Conservation (phyloP, 352 stramenopile genomes). For the Phytophthora capsici region DNA sequence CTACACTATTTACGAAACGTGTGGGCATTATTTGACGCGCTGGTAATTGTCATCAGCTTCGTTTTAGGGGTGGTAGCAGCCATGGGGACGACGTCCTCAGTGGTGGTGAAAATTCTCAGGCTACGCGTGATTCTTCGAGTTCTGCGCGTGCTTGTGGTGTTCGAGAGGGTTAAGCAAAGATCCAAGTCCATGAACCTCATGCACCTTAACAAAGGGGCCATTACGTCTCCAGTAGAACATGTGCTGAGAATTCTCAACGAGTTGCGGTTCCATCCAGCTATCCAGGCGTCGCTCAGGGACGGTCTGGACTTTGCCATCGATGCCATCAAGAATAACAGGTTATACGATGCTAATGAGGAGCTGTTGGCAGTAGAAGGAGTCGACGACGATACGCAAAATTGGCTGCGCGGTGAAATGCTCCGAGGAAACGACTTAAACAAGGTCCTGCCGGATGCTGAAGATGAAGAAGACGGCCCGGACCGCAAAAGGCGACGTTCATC, state of each 20-base stretch:
- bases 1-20: constrained; percentile 65
- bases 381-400: constrained; percentile 86
- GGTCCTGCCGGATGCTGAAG: constrained; percentile 53
- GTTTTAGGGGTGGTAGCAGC: constrained; percentile 73
- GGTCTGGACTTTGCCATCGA: constrained; percentile 87
- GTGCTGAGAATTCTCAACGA: constrained; percentile 80
- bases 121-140: constrained; percentile 82
- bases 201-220: constrained; percentile 61
- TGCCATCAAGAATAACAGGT: constrained; percentile 85
- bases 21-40: constrained; percentile 82
- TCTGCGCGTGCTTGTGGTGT: constrained; percentile 84
- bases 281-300: constrained; percentile 54
- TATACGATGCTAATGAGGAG: constrained; percentile 85
- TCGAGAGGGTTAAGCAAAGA: constrained; percentile 85
- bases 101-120: constrained; percentile 77
- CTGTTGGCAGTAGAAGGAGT: constrained; percentile 70
- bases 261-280: constrained; percentile 75
- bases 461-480: constrained; percentile 34
- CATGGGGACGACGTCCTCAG: constrained; percentile 52
- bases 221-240: constrained; percentile 82
- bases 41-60: constrained; percentile 85
- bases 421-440: constrained; percentile 73
- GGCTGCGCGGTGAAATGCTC: constrained; percentile 81
- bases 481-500: constrained; percentile 32
- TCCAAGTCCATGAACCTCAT: constrained; percentile 79